Percentiles rank a stretch among this genome's conserved stretches.
These are phyloP conservation scores for Amanita pallidorosea DNA, from an alignment of 768 basidiomycete species.

Conservation along the genomic window DNA sequence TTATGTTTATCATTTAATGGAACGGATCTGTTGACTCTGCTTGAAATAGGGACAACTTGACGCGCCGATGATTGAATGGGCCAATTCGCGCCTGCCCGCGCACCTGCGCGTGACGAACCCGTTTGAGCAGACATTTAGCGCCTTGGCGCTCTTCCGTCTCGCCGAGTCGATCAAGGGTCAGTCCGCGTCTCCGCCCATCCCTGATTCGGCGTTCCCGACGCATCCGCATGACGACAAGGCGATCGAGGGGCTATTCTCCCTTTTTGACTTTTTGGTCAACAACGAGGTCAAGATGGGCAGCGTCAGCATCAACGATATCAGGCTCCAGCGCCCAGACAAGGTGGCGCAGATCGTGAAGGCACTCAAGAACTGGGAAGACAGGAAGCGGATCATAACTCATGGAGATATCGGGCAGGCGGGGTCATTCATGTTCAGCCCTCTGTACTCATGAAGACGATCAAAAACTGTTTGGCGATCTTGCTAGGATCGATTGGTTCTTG, in stretches of 20 bases:
- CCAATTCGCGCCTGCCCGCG: constrained; percentile 72
- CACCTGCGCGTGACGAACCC: constrained; percentile 45
- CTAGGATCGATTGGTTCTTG: too few species aligned
- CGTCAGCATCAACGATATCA: constrained; percentile 89
- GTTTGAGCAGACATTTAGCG: constrained; percentile 39
- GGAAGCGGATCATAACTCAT: constrained; percentile 37
- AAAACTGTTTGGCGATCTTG: too few species aligned
- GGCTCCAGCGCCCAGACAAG: constrained; percentile 73
- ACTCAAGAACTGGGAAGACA: constrained; percentile 74
- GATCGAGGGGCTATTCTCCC: constrained; percentile 74
- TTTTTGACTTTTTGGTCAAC: constrained; percentile 90
- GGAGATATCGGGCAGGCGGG: neutral
- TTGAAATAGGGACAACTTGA: constrained; percentile 25
- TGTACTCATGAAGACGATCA: too few species aligned
- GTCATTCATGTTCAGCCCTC: neutral
- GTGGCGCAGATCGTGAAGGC: constrained; percentile 71
- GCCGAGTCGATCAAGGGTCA: constrained; percentile 72
- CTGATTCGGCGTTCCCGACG: constrained; percentile 68
- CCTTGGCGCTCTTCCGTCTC: constrained; percentile 74
- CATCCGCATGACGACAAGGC: constrained; percentile 60
- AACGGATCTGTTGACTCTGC: neutral
- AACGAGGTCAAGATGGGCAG: constrained; percentile 87
- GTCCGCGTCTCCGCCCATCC: constrained; percentile 57
- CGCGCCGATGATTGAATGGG: constrained; percentile 69
- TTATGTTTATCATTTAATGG: constrained; percentile 3